These are phyloP conservation scores for Aspergillus novoparasiticus DNA, from an alignment of 2,329 filamentous ascomycete species.

Conservation along the genomic window DNA sequence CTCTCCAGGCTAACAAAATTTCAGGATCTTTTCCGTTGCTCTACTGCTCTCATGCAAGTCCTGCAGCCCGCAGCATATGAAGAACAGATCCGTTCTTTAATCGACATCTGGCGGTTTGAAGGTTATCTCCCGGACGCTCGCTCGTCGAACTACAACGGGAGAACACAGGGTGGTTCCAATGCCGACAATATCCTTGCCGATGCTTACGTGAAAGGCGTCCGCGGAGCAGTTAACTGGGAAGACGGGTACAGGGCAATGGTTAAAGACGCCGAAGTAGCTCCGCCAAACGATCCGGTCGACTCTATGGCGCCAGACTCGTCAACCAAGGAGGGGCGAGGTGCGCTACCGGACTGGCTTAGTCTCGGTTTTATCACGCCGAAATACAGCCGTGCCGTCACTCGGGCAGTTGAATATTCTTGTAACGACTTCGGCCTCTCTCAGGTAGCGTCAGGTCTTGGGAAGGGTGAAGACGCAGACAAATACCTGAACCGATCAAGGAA, in stretches of 20 bases:
- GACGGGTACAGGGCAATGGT: constrained; percentile 65
- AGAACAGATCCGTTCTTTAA: constrained; percentile 66
- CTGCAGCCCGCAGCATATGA: constrained; percentile 65
- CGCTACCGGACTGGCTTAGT: constrained; percentile 68
- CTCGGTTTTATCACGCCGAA: constrained; percentile 67
- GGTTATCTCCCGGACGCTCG: constrained; percentile 68
- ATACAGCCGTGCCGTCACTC: constrained; percentile 63
- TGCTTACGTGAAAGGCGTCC: constrained; percentile 68
- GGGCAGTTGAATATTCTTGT: constrained; percentile 67
- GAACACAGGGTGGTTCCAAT: constrained; percentile 70
- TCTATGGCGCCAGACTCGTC: constrained; percentile 58
- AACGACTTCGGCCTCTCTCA: constrained; percentile 71
- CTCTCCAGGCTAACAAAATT: constrained; percentile 24
- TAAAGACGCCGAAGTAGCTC: constrained; percentile 66
- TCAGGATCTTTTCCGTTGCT: constrained; percentile 62
- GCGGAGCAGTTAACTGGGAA: constrained; percentile 64
- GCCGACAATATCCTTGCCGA: constrained; percentile 73
- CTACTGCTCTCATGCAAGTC: constrained; percentile 66
- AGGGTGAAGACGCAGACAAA: constrained; percentile 53
- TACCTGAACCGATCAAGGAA: constrained; percentile 67
- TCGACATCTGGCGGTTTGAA: constrained; percentile 68
- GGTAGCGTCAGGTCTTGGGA: constrained; percentile 62
- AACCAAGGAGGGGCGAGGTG: constrained; percentile 69
- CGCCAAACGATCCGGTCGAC: constrained; percentile 61
- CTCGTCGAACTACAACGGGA: constrained; percentile 70